Base-by-base conservation (phyloP, 495 filamentous ascomycete genomes). In the Aspergillus heteromorphus region DNA sequence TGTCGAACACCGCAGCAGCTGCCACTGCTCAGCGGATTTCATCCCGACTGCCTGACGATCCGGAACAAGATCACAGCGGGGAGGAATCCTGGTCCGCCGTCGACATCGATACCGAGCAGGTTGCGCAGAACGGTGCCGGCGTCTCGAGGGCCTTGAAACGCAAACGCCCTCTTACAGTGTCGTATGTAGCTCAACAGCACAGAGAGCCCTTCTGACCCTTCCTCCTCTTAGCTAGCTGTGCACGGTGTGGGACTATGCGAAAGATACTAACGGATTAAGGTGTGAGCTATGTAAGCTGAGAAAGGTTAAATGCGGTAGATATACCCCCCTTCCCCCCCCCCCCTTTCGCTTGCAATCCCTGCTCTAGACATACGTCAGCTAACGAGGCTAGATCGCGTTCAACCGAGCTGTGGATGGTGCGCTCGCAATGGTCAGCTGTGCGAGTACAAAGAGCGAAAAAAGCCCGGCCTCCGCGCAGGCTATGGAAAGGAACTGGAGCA, bases 341-440 rank as follows among this genome's bases (percentile, higher is more conserved):
- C 21, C 18, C 23, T 43, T 17, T 43, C 27, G 1, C 13, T 43
- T 23, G 1, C 13, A 34, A n/a, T 40, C 25, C 18, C 20, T 42
- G 21, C 45, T 34, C 29, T 16, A 25, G 40, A 43, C 11, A 27
- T 40, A 10, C 34, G 14, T 49, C 40, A 11, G 41, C 53, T 51
- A 16, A 45, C 41, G 13, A 19, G 19, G 0, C 1, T 47, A 76
- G 73, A 93, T 73, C 84, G 89, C 19, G 81, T 84, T 9, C 88
- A 91, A 53, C 91, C 91, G 8, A 84, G 83, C 53, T 96, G 91
- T 69, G 91, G 91, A 41, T 95, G 91, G 90, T 96, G 91, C 64
- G 77, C 76, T 59, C 83, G 88, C 51, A 95, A 95, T 67, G 79
- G 80, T 6, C 85, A 88, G 40, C 36, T 74, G 21, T 93, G 89